Base-by-base conservation (phyloP, 1,284 basidiomycete genomes). In the Leucoagaricus sp. region DNA sequence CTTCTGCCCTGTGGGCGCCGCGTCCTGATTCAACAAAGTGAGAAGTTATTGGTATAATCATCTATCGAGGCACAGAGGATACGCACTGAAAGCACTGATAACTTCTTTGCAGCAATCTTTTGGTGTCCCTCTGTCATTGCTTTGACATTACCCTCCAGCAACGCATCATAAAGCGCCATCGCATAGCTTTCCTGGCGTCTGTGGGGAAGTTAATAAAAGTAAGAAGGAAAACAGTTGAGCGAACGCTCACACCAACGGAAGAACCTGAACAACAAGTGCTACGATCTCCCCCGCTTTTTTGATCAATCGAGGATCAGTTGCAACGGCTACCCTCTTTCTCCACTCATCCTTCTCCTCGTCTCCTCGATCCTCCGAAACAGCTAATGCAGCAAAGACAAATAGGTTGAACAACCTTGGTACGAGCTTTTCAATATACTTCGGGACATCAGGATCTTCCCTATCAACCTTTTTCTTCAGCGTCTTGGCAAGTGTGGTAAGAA, bases 361-460 rank as follows among this genome's bases (percentile, higher is more conserved):
- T 13, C 67, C 59, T n/a, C 62, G 64, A 9, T 47, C 48, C 25
- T 63, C 69, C 15, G 75, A 68, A 4, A 71, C 67, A 17, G 67
- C 64, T 28, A 81, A 63, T 10, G 85, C 79, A 3, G 86, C 82
- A 58, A 75, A 79, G 19, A 94, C 74, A 61, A 91, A 87, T 13
- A 95, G 68, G 34, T 84, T 83, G 64, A 86, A 91, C 13, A 97
- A 64, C 21, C 82, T 75, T 4, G 89, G 86, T 0, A 93, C 78
- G 1, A 97, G 75, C 41, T 79, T 76, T 58, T 94, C 89, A 44
- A 89, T 79, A 66, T 93, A 93, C 69, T 91, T 92, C 1, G 82
- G 73, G 4, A 96, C 78, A 65, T 97, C 95, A 1, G 73, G 67
- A 67, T 96, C 65, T 57, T 72, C 67, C 63, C 72, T 74, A 8